phyloP scores from a whole-genome alignment of 257 asterid genomes.

The Cinchona pubescens region DNA sequence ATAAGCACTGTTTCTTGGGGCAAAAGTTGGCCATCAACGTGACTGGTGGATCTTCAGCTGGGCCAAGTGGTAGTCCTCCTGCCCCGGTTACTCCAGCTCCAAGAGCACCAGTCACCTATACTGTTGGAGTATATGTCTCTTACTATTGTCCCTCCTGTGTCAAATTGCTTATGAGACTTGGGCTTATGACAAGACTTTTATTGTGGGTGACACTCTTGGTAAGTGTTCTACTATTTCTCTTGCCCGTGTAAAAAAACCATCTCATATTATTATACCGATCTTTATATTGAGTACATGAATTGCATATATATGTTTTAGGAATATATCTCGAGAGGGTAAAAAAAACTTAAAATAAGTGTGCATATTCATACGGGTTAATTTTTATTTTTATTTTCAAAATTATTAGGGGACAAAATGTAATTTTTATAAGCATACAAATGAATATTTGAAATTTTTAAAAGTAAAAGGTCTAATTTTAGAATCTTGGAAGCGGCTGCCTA shows the following conservation, averaged over 20 bases:
- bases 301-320: too few relatives aligned
- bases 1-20: conserved; percentile 52
- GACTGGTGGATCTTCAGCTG: background rate
- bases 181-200: conserved; percentile 3
- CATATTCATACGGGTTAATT: too few relatives aligned
- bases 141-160: background rate
- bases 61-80: background rate
- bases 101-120: conserved; percentile 19
- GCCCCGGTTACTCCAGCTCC: conserved; percentile 22
- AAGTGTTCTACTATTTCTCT: background rate
- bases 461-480: too few relatives aligned
- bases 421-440: too few relatives aligned
- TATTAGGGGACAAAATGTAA: too few relatives aligned
- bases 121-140: conserved; percentile 24
- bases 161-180: background rate
- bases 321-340: too few relatives aligned
- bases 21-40: conserved; percentile 63
- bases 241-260: background rate
- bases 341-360: too few relatives aligned
- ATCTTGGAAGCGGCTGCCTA: too few relatives aligned
- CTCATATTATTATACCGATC: too few relatives aligned
- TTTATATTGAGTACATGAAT: too few relatives aligned
- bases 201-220: background rate
- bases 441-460: too few relatives aligned
- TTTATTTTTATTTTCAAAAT: too few relatives aligned